Base-by-base conservation (phyloP, 495 filamentous ascomycete species). In the Hypoxylon lenormandii region DNA sequence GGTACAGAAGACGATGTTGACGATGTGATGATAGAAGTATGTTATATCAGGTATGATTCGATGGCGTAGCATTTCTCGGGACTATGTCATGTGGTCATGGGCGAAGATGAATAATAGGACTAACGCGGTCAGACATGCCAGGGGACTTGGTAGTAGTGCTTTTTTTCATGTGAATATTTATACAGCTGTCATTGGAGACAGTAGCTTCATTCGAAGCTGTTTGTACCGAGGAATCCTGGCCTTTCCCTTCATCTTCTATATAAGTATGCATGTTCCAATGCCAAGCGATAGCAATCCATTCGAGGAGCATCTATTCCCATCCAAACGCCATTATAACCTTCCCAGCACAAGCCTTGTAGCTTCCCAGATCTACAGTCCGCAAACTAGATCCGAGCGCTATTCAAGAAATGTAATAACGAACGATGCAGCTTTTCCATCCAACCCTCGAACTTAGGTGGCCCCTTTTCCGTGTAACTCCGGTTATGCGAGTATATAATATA, bases 401-500 rank as follows among this genome's bases (percentile, higher is more conserved):
- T 47, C 16, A 5, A 47, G 22, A 64, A 46, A 46, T 36, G 3
- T 12, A 26, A 28, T 47, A 57, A 42, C 60, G 56, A 62, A 61
- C 28, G 16, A 64, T 60, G 33, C 23, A 7, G 54, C 15, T 53
- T 65, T 66, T 58, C 22, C 43, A 55, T 33, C 47, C 52, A 56
- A 48, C 52, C 30, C 37, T 19, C 12, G 26, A 38, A 5, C 21
- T 36, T 36, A 60, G 1, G 53, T 47, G 8, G 0, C 22, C 16
- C 36, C 43, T 18, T 37, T 26, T n/a, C 56, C 26, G 21, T n/a
- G n/a, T 36, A 66, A 70, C 67, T 66, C 67, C 67, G 54, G 19
- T 48, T 33, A 70, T 65, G 61, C 67, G 7, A 62, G n/a, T 66
- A 51, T 45, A 60, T 60, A 19, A 51, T 70, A 65, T 60, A 70